Percentiles rank a stretch among this genome's conserved stretches.
Evolutionary conservation across 352 stramenopile genomes (phyloP).

Genomic region (Phytophthora kernoviae): DNA sequence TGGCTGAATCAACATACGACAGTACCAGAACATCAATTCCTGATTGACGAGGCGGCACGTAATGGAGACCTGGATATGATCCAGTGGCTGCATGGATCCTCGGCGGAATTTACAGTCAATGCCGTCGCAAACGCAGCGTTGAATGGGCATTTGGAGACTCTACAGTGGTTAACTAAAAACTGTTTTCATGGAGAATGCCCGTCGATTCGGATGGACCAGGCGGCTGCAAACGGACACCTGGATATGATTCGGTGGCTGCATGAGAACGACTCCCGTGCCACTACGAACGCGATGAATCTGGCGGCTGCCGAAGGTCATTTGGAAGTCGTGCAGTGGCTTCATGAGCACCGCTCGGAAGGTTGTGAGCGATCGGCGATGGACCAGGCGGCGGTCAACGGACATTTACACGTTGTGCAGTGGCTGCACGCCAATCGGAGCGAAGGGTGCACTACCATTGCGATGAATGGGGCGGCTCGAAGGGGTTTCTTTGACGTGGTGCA

Average conservation of each 20-base stretch:
- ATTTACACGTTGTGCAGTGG: slow-evolving; percentile 33
- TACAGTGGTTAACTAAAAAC: slow-evolving; percentile 42
- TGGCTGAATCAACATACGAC: slow-evolving; percentile 42
- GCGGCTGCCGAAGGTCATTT: slow-evolving; percentile 25
- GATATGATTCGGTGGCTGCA: slow-evolving; percentile 25
- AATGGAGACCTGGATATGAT: slow-evolving; percentile 46
- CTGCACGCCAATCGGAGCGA: slow-evolving; percentile 19
- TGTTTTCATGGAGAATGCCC: slow-evolving; percentile 31
- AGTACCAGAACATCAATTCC: slow-evolving; percentile 30
- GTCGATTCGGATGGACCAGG: slow-evolving; percentile 40
- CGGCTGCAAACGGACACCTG: slow-evolving; percentile 46
- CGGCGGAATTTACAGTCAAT: slow-evolving; percentile 32
- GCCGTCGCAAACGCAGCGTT: slow-evolving; percentile 44
- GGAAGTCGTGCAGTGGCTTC: slow-evolving; percentile 27
- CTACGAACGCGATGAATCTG: slow-evolving; percentile 34
- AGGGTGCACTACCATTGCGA: slow-evolving; percentile 29
- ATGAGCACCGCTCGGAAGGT: slow-evolving; percentile 25
- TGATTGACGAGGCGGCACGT: slow-evolving; percentile 39
- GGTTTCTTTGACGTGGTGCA: slow-evolving; percentile 28
- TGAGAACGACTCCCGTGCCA: slow-evolving; percentile 26
- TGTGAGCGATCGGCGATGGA: slow-evolving; percentile 32
- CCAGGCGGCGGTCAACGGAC: slow-evolving; percentile 27
- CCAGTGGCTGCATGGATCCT: slow-evolving; percentile 39
- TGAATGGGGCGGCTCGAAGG: slow-evolving; percentile 25
- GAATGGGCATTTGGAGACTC: slow-evolving; percentile 42